Evolutionary conservation across 768 basidiomycete genomes (phyloP).

Genomic region (Panaeolus papilionaceus): DNA sequence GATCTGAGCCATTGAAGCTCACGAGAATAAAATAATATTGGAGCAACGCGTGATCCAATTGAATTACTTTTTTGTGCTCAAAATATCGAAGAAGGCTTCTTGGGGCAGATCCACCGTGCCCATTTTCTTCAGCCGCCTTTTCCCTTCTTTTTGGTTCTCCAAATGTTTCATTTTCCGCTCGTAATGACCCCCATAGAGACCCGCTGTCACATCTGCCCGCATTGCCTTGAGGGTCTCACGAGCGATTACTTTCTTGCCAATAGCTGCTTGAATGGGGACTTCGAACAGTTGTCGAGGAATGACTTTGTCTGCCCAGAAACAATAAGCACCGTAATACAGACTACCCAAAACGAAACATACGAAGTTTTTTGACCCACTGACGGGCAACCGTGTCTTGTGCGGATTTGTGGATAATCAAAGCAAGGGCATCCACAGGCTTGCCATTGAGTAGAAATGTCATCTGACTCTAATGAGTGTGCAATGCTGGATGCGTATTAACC

Average conservation of each 20-base stretch:
- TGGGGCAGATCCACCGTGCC: constrained; percentile 92
- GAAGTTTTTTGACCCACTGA: constrained; percentile 91
- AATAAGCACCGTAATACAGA: constrained; percentile 3
- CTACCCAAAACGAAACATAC: constrained; percentile 45
- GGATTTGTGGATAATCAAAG: constrained; percentile 88
- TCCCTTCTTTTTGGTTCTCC: constrained; percentile 92
- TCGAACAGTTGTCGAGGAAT: constrained; percentile 94
- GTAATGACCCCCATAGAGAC: constrained; percentile 94
- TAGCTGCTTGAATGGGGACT: constrained; percentile 92
- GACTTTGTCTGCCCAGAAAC: constrained; percentile 69
- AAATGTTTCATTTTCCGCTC: constrained; percentile 92
- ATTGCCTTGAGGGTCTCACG: constrained; percentile 87
- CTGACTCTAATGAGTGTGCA: constrained; percentile 43
- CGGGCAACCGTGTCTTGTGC: constrained; percentile 76
- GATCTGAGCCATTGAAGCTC: constrained; percentile 16
- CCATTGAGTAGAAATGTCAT: constrained; percentile 91
- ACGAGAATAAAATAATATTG: constrained; percentile 4
- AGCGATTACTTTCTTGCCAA: constrained; percentile 88
- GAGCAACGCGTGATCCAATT: constrained; percentile 1
- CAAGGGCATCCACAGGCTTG: constrained; percentile 91
- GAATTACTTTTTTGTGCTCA: constrained; percentile 62
- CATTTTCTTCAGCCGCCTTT: constrained; percentile 86
- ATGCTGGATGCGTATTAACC: constrained; percentile 2
- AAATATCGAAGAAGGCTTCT: constrained; percentile 93
- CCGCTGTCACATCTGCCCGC: constrained; percentile 93